phyloP scores from a whole-genome alignment of 179 eudicot genomes.

The Sideroxylon spinosum region DNA sequence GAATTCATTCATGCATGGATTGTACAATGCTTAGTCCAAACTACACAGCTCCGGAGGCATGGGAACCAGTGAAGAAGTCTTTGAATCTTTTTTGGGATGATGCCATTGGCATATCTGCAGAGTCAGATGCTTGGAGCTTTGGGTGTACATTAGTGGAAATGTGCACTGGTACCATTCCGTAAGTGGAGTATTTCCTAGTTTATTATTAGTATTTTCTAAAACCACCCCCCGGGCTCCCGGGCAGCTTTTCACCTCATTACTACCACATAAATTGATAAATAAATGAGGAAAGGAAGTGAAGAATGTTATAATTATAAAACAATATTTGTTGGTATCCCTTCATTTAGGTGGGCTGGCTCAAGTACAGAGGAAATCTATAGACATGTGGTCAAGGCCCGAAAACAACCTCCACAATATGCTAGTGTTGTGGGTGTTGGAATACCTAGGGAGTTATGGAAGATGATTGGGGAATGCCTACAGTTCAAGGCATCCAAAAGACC shows the following conservation, averaged over 20 bases:
- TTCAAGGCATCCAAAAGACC: slow-evolving; percentile 86
- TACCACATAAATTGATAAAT: background rate
- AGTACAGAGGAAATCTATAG: slow-evolving; percentile 91
- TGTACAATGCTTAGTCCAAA: slow-evolving; percentile 95
- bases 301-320: slow-evolving; percentile 5
- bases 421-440: slow-evolving; percentile 98
- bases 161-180: slow-evolving; percentile 98
- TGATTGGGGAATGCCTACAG: slow-evolving; percentile 96
- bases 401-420: slow-evolving; percentile 94
- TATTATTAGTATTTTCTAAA: background rate
- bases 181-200: slow-evolving; percentile 31
- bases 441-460: slow-evolving; percentile 97
- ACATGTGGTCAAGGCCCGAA: slow-evolving; percentile 71
- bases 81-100: slow-evolving; percentile 87
- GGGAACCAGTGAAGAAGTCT: slow-evolving; percentile 94
- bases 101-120: slow-evolving; percentile 86
- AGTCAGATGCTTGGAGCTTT: slow-evolving; percentile 99
- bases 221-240: background rate
- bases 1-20: slow-evolving; percentile 94
- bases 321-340: slow-evolving; percentile 13
- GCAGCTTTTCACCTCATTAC: no score
- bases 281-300: background rate
- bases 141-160: slow-evolving; percentile 98
- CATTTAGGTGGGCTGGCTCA: slow-evolving; percentile 86
- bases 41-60: slow-evolving; percentile 98